Percentiles rank a stretch among this genome's conserved stretches.
These are phyloP conservation scores for Termitomyces sp. DNA, from an alignment of 768 basidiomycete genomes.

Conservation along the genomic window DNA sequence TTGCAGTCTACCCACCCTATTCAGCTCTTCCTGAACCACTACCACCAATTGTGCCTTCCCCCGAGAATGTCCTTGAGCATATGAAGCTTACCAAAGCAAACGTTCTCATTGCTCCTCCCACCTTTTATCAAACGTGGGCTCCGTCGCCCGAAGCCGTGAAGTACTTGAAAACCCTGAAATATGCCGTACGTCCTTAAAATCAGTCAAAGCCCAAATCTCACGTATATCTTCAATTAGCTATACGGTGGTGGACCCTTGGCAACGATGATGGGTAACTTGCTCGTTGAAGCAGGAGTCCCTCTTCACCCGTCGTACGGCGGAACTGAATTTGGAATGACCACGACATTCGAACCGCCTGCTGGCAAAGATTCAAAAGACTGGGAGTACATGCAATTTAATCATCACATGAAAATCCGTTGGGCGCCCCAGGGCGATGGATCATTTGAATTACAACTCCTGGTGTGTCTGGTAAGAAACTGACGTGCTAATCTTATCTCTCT, in stretches of 20 bases:
- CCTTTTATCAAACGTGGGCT: slow-evolving; percentile 33
- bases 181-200: slow-evolving; percentile 2
- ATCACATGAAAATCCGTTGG: slow-evolving; percentile 22
- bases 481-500: background rate
- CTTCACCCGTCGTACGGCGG: slow-evolving; percentile 8
- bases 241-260: slow-evolving; percentile 11
- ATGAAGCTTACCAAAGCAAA: slow-evolving; percentile 21
- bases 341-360: slow-evolving; percentile 9
- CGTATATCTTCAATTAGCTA: background rate
- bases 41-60: slow-evolving; percentile 31
- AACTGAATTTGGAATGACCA: slow-evolving; percentile 12
- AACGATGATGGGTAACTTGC: slow-evolving; percentile 7
- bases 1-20: slow-evolving; percentile 27
- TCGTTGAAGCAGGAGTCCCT: slow-evolving; percentile 5
- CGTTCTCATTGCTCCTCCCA: slow-evolving; percentile 28
- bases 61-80: slow-evolving; percentile 33
- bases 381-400: slow-evolving; percentile 10
- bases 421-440: slow-evolving; percentile 26
- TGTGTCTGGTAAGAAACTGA: slow-evolving; percentile 3
- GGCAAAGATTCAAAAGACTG: slow-evolving; percentile 12
- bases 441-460: slow-evolving; percentile 32
- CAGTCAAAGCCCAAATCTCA: background rate
- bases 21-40: slow-evolving; percentile 13
- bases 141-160: slow-evolving; percentile 18
- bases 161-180: slow-evolving; percentile 7